Evolutionary conservation across 371 early-diverging fungal genomes (phyloP).

Genomic region (Batrachochytrium dendrobatidis): DNA sequence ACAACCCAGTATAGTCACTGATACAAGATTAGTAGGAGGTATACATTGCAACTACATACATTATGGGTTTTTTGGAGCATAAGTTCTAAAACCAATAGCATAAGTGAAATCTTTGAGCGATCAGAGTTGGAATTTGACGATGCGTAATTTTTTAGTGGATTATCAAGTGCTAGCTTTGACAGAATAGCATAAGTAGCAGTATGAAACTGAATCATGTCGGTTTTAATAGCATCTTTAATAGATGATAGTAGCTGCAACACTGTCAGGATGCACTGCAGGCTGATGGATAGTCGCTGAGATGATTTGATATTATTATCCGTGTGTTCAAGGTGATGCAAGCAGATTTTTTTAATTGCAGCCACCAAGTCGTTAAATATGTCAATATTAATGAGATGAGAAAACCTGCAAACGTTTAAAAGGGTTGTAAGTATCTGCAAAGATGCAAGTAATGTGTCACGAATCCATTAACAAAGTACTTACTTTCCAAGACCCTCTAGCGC

Average conservation of each 20-base stretch:
- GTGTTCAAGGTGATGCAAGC: slow-evolving; percentile 37
- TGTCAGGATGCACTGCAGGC: slow-evolving; percentile 79
- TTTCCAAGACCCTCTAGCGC: slow-evolving; percentile 84
- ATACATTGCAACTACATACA: neutral
- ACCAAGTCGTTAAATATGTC: slow-evolving; percentile 90
- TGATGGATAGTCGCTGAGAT: slow-evolving; percentile 18
- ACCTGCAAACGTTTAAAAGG: slow-evolving; percentile 38
- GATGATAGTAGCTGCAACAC: slow-evolving; percentile 69
- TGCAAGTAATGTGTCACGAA: slow-evolving; percentile 4
- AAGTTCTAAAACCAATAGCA: slow-evolving; percentile 29
- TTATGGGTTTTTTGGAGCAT: neutral
- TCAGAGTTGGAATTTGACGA: neutral
- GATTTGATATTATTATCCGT: slow-evolving; percentile 36
- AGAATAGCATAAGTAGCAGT: slow-evolving; percentile 61
- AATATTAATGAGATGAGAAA: slow-evolving; percentile 87
- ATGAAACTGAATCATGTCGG: slow-evolving; percentile 76
- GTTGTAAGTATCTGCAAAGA: neutral
- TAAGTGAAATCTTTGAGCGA: slow-evolving; percentile 64
- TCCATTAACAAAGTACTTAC: slow-evolving; percentile 24
- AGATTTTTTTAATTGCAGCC: slow-evolving; percentile 69
- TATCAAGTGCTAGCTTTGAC: slow-evolving; percentile 48
- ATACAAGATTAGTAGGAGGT: neutral
- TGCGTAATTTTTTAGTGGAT: slow-evolving; percentile 1
- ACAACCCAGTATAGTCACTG: slow-evolving; percentile 5
- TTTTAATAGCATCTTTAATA: slow-evolving; percentile 63